Conservation (phyloP, 2,329 filamentous ascomycete genomes). For the Pestalotiopsis sp. region DNA sequence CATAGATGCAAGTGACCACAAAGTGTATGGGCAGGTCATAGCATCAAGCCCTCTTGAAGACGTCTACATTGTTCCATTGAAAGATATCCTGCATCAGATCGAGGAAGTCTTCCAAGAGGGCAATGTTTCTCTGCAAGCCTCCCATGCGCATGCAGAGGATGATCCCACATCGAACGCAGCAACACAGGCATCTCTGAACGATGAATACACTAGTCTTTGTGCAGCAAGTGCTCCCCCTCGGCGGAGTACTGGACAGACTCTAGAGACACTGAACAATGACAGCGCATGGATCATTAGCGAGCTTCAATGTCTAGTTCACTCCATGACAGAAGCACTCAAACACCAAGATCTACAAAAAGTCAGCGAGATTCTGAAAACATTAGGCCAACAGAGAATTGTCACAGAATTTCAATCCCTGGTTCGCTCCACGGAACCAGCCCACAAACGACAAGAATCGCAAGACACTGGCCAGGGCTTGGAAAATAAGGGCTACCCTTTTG, state of each 20-base stretch:
- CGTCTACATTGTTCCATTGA: neutral
- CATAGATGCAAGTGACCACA: neutral
- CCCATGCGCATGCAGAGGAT: neutral
- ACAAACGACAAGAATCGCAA: neutral
- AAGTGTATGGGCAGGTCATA: neutral
- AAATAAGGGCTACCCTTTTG: too few relatives aligned
- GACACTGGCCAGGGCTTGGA: neutral
- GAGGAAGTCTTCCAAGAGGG: neutral
- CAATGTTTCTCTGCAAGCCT: neutral
- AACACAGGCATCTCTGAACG: neutral
- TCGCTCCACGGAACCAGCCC: neutral
- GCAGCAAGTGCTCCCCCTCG: neutral
- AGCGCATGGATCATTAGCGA: neutral
- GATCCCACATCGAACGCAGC: neutral
- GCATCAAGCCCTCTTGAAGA: neutral
- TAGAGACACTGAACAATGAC: neutral
- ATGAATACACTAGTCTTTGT: neutral
- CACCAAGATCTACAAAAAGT: neutral
- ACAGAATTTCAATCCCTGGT: neutral
- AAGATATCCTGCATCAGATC: neutral
- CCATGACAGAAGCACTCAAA: neutral
- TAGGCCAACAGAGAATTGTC: neutral
- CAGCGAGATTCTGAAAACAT: neutral
- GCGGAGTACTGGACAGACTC: neutral
- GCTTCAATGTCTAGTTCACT: neutral